Evolutionary conservation across 768 basidiomycete species (phyloP).

Genomic region (Lactarius hengduanensis): DNA sequence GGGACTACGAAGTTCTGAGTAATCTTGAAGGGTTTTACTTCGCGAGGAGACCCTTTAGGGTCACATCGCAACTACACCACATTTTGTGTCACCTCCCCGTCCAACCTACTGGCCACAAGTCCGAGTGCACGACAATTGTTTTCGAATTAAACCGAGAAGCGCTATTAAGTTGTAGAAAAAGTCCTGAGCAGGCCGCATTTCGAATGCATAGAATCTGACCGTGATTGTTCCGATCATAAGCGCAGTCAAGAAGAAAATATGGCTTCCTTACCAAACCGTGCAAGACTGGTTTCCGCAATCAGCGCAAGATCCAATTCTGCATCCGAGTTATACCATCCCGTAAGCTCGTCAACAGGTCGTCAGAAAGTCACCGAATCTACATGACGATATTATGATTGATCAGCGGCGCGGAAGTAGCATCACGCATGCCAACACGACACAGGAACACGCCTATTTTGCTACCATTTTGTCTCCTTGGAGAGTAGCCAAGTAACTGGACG

Average conservation of each 20-base stretch:
- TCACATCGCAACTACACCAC: not conserved
- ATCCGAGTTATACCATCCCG: too few species aligned
- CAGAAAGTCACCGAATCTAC: not conserved
- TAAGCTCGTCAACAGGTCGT: not conserved
- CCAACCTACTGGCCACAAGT: not conserved
- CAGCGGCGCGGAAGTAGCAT: too few species aligned
- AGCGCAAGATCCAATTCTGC: too few species aligned
- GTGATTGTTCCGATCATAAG: too few species aligned
- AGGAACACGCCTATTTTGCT: too few species aligned
- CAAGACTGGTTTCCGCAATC: too few species aligned
- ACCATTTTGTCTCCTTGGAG: too few species aligned
- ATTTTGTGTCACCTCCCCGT: not conserved
- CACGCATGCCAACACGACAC: too few species aligned
- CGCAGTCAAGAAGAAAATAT: too few species aligned
- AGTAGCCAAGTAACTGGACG: too few species aligned
- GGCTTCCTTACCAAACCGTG: too few species aligned
- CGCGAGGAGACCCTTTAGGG: too few species aligned
- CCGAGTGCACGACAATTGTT: not conserved
- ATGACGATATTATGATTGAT: not conserved
- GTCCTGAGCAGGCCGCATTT: not conserved
- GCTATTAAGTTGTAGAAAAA: not conserved
- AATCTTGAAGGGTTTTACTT: not conserved
- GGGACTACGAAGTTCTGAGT: not conserved
- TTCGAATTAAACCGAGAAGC: not conserved
- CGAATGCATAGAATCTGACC: not conserved